Evolutionary conservation across 2,329 filamentous ascomycete species (phyloP).

Genomic region (Cryphonectria carpinicola): DNA sequence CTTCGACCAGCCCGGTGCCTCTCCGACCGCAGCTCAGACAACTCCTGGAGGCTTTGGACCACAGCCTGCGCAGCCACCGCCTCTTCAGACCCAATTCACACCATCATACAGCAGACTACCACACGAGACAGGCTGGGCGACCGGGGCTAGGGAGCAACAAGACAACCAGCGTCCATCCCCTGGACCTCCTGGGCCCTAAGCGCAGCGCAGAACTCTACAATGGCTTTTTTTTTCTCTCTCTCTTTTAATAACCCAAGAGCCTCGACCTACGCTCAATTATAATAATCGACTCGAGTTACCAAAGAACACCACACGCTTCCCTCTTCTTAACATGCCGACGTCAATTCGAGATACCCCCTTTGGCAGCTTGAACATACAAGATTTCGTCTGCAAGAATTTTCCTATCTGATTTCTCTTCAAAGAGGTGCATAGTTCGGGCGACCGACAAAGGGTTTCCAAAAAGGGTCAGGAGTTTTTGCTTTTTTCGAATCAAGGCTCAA

Average conservation of each 20-base stretch:
- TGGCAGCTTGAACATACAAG: conserved; percentile 25
- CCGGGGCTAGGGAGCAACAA: conserved; percentile 33
- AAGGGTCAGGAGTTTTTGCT: conserved; percentile 9
- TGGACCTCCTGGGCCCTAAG: neutral
- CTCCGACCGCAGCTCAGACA: conserved; percentile 34
- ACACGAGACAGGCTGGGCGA: conserved; percentile 46
- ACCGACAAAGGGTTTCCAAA: conserved; percentile 28
- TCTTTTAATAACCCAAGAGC: too few relatives aligned
- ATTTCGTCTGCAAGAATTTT: conserved; percentile 18
- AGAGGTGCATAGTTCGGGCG: conserved; percentile 29
- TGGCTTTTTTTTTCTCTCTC: neutral
- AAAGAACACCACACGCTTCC: neutral
- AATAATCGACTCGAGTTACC: neutral
- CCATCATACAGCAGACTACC: conserved; percentile 35
- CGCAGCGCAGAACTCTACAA: neutral
- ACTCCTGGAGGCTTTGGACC: conserved; percentile 13
- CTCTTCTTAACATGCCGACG: conserved; percentile 5
- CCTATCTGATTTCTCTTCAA: conserved; percentile 24
- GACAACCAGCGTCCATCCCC: conserved; percentile 14
- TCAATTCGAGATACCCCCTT: conserved; percentile 27
- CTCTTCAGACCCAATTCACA: conserved; percentile 31
- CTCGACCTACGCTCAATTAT: neutral
- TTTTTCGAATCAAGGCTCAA: conserved; percentile 14
- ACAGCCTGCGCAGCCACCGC: conserved; percentile 22
- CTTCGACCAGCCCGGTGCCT: conserved; percentile 45